Evolutionary conservation across 2,329 filamentous ascomycete genomes (phyloP).

Genomic region (Aspergillus vadensis): DNA sequence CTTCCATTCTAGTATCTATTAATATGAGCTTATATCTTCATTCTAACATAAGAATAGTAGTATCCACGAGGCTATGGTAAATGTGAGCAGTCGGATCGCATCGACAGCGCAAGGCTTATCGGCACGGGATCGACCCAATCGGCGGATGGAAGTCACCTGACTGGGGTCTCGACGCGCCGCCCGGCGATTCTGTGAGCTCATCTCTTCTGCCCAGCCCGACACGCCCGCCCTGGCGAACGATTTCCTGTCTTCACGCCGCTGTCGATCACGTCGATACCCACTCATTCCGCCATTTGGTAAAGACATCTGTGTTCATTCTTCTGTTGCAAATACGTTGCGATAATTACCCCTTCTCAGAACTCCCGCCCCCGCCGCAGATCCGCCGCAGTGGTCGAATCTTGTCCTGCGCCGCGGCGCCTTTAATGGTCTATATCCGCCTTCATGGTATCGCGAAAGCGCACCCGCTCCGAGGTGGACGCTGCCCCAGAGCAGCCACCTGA

Average conservation of each 20-base stretch:
- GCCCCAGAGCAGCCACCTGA: conserved; percentile 44
- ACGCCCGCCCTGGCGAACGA: conserved; percentile 21
- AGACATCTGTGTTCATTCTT: not conserved
- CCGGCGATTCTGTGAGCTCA: conserved; percentile 31
- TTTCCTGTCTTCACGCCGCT: conserved; percentile 6
- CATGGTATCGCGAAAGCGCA: conserved; percentile 60
- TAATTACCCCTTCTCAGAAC: not conserved
- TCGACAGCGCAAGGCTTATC: conserved; percentile 17
- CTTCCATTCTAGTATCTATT: not conserved
- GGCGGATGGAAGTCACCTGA: conserved; percentile 32
- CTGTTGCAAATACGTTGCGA: not conserved
- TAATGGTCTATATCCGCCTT: conserved; percentile 36
- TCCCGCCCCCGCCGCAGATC: not conserved
- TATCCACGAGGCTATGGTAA: not conserved
- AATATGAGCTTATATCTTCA: not conserved
- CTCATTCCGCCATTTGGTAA: not conserved
- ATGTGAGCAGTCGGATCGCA: not conserved
- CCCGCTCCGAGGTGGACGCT: conserved; percentile 57
- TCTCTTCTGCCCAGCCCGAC: conserved; percentile 31
- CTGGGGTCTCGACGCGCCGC: conserved; percentile 34
- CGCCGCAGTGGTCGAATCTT: conserved; percentile 9
- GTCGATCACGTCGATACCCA: conserved; percentile 1
- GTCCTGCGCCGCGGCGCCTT: conserved; percentile 29
- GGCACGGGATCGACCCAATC: conserved; percentile 10
- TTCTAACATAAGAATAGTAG: not conserved